Evolutionary conservation across 257 asterid species (phyloP), one percentile per base, ranked within the genome.

Genomic region (Gynochthodes officinalis): DNA sequence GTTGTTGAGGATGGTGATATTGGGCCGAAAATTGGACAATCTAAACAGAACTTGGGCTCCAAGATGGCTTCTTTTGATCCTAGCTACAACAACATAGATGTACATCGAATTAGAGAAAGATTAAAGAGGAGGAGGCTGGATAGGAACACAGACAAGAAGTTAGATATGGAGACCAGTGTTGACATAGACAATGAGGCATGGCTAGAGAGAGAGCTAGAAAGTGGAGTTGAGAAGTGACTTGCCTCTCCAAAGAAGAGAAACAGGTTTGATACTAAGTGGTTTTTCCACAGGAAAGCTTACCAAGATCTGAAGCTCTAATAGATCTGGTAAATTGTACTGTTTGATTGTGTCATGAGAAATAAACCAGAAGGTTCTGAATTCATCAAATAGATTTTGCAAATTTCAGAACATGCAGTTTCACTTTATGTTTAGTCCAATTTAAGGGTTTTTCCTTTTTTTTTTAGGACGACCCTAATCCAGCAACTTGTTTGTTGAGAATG

Each of bases 131-230:
- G 86, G 72, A 82, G 76, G 79, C 50, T 77, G 74, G 73, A 76
- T 8, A 57, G 64, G 46, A 49, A 12, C 0, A 71, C 62, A 59
- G 71, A 76, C 62, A 80, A 59, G 74, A 67, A 73, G 69, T 32
- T 25, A 4, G 69, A 15, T 18, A 57, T 18, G 33, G 60, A 33
- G 54, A 39, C 67, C 76, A 73, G 73, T 25, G 74, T 79, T 7
- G 83, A 82, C 76, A 71, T 66, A 32, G 79, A 70, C 66, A 68
- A 77, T 35, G 93, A 87, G 50, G 80, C 78, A 63, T 87, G 89
- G 93, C 84, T 83, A 32, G 87, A 85, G 78, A 82, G 76, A 61
- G 89, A 88, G 85, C 79, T 88, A 27, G 93, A 88, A 70, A 84
- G 72, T 23, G 77, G 77, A 44, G 54, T 77, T 30, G 63, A 48